Evolutionary conservation across 2,329 filamentous ascomycete genomes (phyloP).

Genomic region (Calonectria leucothoes): DNA sequence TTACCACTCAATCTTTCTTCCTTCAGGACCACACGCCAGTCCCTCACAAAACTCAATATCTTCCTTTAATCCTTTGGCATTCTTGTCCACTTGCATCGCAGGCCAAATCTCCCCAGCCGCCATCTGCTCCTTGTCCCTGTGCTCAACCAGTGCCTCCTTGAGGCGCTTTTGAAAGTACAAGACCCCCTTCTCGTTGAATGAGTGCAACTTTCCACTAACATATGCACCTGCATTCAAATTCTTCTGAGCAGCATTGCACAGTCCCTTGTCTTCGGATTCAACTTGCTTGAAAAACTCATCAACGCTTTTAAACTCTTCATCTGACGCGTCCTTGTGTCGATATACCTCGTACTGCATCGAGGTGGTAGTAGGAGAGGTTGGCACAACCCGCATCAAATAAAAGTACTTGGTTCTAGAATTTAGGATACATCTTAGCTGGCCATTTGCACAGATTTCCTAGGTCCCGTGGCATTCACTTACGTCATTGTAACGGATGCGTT

Average conservation of each 20-base stretch:
- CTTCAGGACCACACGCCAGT: constrained; percentile 2
- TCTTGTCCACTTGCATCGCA: constrained; percentile 48
- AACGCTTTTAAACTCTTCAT: constrained; percentile 67
- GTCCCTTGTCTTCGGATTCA: constrained; percentile 72
- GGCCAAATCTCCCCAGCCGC: constrained; percentile 62
- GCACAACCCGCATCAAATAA: constrained; percentile 32
- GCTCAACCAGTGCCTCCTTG: constrained; percentile 58
- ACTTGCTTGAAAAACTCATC: constrained; percentile 70
- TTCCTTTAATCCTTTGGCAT: constrained; percentile 14
- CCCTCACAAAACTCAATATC: constrained; percentile 21
- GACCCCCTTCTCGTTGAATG: constrained; percentile 67
- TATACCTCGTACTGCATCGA: constrained; percentile 58
- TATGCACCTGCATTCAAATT: constrained; percentile 72
- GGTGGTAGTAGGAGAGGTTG: constrained; percentile 26
- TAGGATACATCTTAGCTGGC: neutral
- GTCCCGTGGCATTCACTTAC: neutral
- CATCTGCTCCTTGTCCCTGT: constrained; percentile 57
- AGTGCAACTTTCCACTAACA: constrained; percentile 71
- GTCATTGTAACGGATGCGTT: constrained; percentile 31
- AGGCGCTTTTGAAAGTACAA: constrained; percentile 65
- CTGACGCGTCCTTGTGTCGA: constrained; percentile 67
- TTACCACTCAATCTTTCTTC: constrained; percentile 15
- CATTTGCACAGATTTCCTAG: neutral
- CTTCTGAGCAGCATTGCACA: constrained; percentile 68
- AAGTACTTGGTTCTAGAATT: constrained; percentile 24